phyloP scores from a whole-genome alignment of 1,139 yeast genomes.

The Debaryomyces nepalensis region DNA sequence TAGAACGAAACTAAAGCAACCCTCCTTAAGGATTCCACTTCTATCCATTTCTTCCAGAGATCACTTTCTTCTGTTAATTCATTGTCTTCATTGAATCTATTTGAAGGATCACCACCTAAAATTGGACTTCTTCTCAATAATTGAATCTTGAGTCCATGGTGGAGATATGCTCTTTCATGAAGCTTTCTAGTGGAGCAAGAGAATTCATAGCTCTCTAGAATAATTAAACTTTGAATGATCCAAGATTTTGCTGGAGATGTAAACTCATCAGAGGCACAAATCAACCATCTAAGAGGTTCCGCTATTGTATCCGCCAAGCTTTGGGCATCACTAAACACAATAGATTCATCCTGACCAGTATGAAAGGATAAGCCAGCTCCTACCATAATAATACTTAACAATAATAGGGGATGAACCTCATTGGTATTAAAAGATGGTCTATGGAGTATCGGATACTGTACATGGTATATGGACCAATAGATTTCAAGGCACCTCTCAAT shows the following conservation, averaged over 20 bases:
- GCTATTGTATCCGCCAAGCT: constrained; percentile 44
- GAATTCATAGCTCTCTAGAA: constrained; percentile 63
- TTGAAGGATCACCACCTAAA: constrained; percentile 57
- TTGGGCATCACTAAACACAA: constrained; percentile 16
- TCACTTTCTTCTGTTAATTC: constrained; percentile 12
- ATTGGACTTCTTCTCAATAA: constrained; percentile 65
- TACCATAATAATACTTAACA: constrained; percentile 55
- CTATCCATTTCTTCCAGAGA: constrained; percentile 24
- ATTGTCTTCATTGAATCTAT: constrained; percentile 11
- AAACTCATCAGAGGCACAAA: constrained; percentile 55
- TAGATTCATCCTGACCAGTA: constrained; percentile 1
- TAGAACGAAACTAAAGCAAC: constrained; percentile 27
- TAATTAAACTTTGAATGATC: constrained; percentile 60
- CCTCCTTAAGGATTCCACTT: constrained; percentile 26
- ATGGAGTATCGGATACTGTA: constrained; percentile 59
- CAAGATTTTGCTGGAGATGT: constrained; percentile 55
- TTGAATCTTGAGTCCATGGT: constrained; percentile 71
- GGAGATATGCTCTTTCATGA: constrained; percentile 69
- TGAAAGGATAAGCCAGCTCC: constrained; percentile 42
- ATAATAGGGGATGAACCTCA: constrained; percentile 50
- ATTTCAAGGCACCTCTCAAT: constrained; percentile 23
- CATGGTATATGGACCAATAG: constrained; percentile 58
- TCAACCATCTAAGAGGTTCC: constrained; percentile 58
- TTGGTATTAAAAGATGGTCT: constrained; percentile 57
- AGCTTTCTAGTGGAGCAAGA: constrained; percentile 42